phyloP scores from a whole-genome alignment of 2,329 filamentous ascomycete species.

The Fusarium begoniae region DNA sequence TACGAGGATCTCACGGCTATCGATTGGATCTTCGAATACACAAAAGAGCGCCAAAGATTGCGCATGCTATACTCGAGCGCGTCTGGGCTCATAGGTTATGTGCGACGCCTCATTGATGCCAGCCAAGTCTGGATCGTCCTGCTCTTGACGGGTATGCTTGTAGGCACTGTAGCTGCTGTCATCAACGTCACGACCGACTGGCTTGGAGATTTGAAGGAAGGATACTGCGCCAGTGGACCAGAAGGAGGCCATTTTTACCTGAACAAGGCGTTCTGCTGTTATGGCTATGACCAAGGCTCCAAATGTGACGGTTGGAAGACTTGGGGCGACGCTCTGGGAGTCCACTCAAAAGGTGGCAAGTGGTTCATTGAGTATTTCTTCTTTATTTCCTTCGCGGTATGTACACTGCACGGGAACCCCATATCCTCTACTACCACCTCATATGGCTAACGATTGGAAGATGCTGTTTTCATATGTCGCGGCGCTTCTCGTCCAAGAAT shows the following conservation, averaged over 20 bases:
- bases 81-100: slow-evolving; percentile 75
- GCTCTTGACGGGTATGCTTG: slow-evolving; percentile 83
- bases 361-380: slow-evolving; percentile 90
- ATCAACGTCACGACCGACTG: slow-evolving; percentile 94
- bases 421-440: too few species aligned
- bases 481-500: slow-evolving; percentile 82
- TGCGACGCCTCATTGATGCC: slow-evolving; percentile 79
- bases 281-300: slow-evolving; percentile 84
- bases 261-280: slow-evolving; percentile 91
- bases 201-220: slow-evolving; percentile 91
- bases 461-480: slow-evolving; percentile 81
- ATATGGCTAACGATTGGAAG: slow-evolving; percentile 53
- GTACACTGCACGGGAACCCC: slow-evolving; percentile 32
- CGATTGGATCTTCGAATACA: slow-evolving; percentile 99
- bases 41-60: slow-evolving; percentile 89
- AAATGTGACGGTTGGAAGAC: slow-evolving; percentile 88
- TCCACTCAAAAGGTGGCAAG: slow-evolving; percentile 71
- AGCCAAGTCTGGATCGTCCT: slow-evolving; percentile 94
- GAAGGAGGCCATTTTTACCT: slow-evolving; percentile 91
- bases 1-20: slow-evolving; percentile 98
- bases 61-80: slow-evolving; percentile 77
- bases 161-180: slow-evolving; percentile 83
- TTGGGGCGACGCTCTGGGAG: slow-evolving; percentile 81
- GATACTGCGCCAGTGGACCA: slow-evolving; percentile 78
- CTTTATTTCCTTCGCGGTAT: slow-evolving; percentile 84